Percentiles rank a stretch among this genome's conserved stretches.
Evolutionary conservation across 2,329 filamentous ascomycete genomes (phyloP).

Genomic region (Penicillium hesseltinei): DNA sequence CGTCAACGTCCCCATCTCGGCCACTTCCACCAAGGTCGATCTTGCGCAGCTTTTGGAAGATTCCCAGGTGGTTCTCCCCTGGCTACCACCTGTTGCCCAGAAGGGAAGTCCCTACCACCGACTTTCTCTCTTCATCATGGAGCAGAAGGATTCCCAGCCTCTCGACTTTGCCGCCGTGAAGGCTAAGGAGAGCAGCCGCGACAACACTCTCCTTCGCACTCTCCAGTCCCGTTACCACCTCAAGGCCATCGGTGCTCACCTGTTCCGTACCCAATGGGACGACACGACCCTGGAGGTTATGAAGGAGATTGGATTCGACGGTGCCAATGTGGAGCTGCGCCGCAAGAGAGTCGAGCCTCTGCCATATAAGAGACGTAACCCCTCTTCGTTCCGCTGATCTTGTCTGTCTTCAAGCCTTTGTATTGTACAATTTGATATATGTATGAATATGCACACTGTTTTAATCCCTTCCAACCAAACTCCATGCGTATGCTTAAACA

Average conservation of each 20-base stretch:
- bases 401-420: conserved; percentile 25
- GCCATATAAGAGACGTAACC: conserved; percentile 62
- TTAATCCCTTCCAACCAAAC: conserved; percentile 24
- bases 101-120: conserved; percentile 92
- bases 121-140: conserved; percentile 75
- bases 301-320: conserved; percentile 70
- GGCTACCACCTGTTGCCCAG: conserved; percentile 82
- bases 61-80: conserved; percentile 70
- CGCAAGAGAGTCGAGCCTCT: conserved; percentile 69
- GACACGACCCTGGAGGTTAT: conserved; percentile 84
- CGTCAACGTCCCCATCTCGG: conserved; percentile 65
- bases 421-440: conserved; percentile 45
- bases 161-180: conserved; percentile 61
- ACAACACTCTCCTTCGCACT: conserved; percentile 72
- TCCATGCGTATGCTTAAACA: conserved; percentile 25
- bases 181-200: conserved; percentile 52
- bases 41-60: conserved; percentile 60
- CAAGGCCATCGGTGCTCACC: conserved; percentile 72
- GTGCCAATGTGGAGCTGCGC: conserved; percentile 81
- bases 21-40: conserved; percentile 61
- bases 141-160: conserved; percentile 65
- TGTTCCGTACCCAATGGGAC: conserved; percentile 91
- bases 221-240: conserved; percentile 70
- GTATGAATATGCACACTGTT: conserved; percentile 42
- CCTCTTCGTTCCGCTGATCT: conserved; percentile 44